Base-by-base conservation (phyloP, 2,329 filamentous ascomycete genomes). In the Tolypocladium album region DNA sequence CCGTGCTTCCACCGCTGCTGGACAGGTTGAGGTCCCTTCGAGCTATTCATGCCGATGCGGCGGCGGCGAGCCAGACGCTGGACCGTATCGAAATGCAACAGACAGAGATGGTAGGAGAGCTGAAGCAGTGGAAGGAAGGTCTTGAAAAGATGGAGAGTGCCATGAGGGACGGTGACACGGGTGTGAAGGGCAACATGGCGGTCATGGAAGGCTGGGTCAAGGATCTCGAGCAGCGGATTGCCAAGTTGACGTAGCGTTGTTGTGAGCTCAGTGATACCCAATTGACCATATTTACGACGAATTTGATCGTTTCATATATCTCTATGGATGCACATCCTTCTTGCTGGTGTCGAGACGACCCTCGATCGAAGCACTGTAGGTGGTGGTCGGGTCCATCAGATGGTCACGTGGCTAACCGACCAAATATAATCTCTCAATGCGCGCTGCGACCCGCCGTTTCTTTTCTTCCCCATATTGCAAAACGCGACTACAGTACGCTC, bases 131-230 rank as follows among this genome's bases (percentile, higher is more conserved):
- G 94, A 84, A 86, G 63, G 87, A 89, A 60, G 90, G 91, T 0
- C 74, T 97, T 20, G 84, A 86, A 62, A 89, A 87, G 69, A 84
- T 97, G 24, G 92, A 97, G 73, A 77, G 78, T 59, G 86, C 88
- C 34, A 85, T 97, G 68, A 79, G 79, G 63, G 82, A 88, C 61
- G 86, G 88, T 4, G 87, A 89, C 69, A 78, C 78, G 36, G 82
- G 85, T 4, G 88, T 95, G 78, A 84, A 84, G 64, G 83, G 81
- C 57, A 99, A 99, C 73, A 86, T 92, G 73, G 86, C 88, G 67
- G 82, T 89, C n/a, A 87, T 97, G 63, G 89, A 93, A 65, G 85
- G 84, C 47, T 97, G 92, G 91, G 90, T 97, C 5, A 90, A 89
- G 72, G 90, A 88, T 60, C 75, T 99, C 59, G 93, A 97, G 76